Evolutionary conservation across 139 green algal species (phyloP).

Genomic region (Marvania coccoides): DNA sequence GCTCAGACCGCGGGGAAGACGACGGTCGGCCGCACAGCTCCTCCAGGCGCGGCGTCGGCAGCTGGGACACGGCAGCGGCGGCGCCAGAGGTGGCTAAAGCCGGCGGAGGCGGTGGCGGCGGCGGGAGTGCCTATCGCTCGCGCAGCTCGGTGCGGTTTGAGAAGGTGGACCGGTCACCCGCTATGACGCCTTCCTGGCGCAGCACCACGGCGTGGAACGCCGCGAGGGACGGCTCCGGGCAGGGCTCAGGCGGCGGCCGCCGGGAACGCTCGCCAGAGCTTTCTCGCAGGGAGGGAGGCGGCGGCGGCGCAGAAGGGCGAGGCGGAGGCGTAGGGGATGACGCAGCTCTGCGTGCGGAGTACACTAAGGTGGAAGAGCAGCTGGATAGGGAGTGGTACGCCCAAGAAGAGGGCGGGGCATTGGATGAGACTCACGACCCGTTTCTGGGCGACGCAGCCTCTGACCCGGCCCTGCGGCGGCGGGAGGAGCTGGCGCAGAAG

Average conservation of each 20-base stretch:
- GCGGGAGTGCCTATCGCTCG: background rate
- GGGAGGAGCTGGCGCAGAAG: conserved; percentile 20
- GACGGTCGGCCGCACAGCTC: background rate
- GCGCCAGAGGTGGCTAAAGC: conserved; percentile 13
- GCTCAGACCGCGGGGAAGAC: background rate
- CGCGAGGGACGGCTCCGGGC: background rate
- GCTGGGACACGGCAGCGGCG: conserved; percentile 1
- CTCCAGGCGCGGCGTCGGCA: conserved; percentile 12
- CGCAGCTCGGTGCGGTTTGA: conserved; percentile 62
- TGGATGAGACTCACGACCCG: conserved; percentile 52
- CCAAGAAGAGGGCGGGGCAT: conserved; percentile 69
- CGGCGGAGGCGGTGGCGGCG: background rate
- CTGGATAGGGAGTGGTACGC: conserved; percentile 75
- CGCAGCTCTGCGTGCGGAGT: conserved; percentile 32
- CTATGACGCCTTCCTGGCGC: conserved; percentile 62
- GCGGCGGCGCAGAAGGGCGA: background rate
- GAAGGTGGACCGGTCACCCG: conserved; percentile 38
- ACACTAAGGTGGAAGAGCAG: conserved; percentile 69
- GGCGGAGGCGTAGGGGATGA: conserved; percentile 20
- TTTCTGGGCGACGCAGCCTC: conserved; percentile 46
- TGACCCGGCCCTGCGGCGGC: conserved; percentile 14
- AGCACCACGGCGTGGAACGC: conserved; percentile 48
- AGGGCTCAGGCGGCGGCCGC: background rate
- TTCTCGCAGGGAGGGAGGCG: background rate
- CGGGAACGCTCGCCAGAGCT: conserved; percentile 54